phyloP scores from a whole-genome alignment of 805 yeast genomes.

The Lachancea meyersii region DNA sequence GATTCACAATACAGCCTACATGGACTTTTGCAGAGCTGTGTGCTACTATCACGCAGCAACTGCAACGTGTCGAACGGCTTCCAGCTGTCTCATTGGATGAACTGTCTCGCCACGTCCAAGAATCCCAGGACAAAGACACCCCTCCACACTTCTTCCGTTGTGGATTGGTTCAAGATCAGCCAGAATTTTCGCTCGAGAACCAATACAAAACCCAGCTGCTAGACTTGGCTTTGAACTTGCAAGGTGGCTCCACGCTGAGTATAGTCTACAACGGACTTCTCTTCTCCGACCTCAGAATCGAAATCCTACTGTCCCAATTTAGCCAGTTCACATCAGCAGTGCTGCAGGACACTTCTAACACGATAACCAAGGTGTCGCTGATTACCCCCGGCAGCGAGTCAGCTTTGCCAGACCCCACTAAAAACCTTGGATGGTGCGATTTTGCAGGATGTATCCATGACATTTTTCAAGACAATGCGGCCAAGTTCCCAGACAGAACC shows the following conservation, averaged over 20 bases:
- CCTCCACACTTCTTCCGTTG: slow-evolving; percentile 57
- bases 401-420: slow-evolving; percentile 80
- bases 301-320: slow-evolving; percentile 67
- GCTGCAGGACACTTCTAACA: slow-evolving; percentile 32
- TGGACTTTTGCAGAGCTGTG: slow-evolving; percentile 50
- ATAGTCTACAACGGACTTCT: slow-evolving; percentile 64
- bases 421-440: slow-evolving; percentile 81
- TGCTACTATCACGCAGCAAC: slow-evolving; percentile 36
- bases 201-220: slow-evolving; percentile 36
- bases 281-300: slow-evolving; percentile 63
- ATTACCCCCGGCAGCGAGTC: slow-evolving; percentile 58
- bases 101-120: slow-evolving; percentile 47
- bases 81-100: slow-evolving; percentile 45
- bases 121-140: slow-evolving; percentile 44
- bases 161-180: slow-evolving; percentile 34
- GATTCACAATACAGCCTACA: slow-evolving; percentile 54
- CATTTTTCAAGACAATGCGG: slow-evolving; percentile 84
- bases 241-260: slow-evolving; percentile 16
- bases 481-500: slow-evolving; percentile 71
- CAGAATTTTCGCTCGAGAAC: slow-evolving; percentile 35
- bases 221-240: slow-evolving; percentile 39
- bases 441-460: slow-evolving; percentile 96
- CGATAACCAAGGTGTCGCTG: slow-evolving; percentile 58
- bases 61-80: slow-evolving; percentile 32
- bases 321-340: slow-evolving; percentile 43